Evolutionary conservation across 1,139 yeast genomes (phyloP).

Genomic region (Geotrichum citri-aurantii): DNA sequence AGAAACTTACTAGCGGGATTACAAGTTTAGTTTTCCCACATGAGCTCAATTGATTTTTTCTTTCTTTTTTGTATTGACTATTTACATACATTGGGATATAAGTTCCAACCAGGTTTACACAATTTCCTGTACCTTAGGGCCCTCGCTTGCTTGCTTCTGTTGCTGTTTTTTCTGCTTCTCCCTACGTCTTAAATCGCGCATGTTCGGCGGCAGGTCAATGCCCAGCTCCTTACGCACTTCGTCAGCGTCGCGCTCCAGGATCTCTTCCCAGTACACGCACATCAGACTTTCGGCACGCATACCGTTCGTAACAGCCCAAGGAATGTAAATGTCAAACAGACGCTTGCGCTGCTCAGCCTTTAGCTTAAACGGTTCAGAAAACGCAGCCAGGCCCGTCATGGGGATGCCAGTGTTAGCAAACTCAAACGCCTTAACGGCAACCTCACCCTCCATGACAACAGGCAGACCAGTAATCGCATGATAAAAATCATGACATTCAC

Average conservation of each 20-base stretch:
- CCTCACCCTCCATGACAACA: constrained; percentile 89
- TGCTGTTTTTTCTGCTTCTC: constrained; percentile 4
- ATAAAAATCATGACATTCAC: constrained; percentile 96
- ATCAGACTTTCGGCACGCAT: constrained; percentile 68
- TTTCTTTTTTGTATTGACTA: background rate
- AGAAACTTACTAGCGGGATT: no score
- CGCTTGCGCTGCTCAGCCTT: constrained; percentile 48
- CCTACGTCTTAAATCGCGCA: constrained; percentile 54
- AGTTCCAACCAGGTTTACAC: no score
- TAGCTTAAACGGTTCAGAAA: constrained; percentile 77
- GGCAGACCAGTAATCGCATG: constrained; percentile 91
- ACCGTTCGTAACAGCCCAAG: constrained; percentile 85
- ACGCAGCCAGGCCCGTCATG: constrained; percentile 89
- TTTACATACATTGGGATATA: background rate
- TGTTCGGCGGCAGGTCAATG: constrained; percentile 71
- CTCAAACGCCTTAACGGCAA: constrained; percentile 87
- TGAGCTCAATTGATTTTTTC: background rate
- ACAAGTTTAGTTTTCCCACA: no score
- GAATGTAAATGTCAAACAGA: constrained; percentile 57
- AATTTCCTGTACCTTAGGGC: background rate
- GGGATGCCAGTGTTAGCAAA: constrained; percentile 91
- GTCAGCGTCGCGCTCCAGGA: constrained; percentile 63
- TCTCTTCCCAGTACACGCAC: constrained; percentile 90
- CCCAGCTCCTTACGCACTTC: constrained; percentile 67
- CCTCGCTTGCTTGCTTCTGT: background rate